Evolutionary conservation across 2,329 filamentous ascomycete genomes (phyloP).

Genomic region (Delphinella strobiligena): DNA sequence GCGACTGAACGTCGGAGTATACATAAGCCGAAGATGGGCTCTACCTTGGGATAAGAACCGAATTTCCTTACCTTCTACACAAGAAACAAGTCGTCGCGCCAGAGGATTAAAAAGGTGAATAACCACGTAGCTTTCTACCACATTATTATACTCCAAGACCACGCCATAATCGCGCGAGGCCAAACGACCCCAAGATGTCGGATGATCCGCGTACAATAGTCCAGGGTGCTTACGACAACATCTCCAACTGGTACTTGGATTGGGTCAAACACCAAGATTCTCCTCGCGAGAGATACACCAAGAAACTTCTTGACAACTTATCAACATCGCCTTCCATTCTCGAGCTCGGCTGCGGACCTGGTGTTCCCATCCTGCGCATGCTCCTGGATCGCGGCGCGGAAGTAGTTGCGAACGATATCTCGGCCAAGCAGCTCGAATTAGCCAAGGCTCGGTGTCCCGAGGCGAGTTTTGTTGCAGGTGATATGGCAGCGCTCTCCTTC

Average conservation of each 20-base stretch:
- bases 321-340: constrained; percentile 17
- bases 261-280: constrained; percentile 21
- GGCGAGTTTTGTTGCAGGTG: constrained; percentile 10
- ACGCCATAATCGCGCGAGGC: too few relatives aligned
- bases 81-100: too few relatives aligned
- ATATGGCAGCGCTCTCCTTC: constrained; percentile 15
- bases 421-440: constrained; percentile 11
- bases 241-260: constrained; percentile 23
- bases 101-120: too few relatives aligned
- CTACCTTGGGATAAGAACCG: too few relatives aligned
- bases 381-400: constrained; percentile 14
- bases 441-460: constrained; percentile 13
- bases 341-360: constrained; percentile 31
- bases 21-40: too few relatives aligned
- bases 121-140: too few relatives aligned
- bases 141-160: too few relatives aligned
- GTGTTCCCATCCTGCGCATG: constrained; percentile 19
- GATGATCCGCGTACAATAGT: too few relatives aligned
- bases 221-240: constrained; percentile 23
- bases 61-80: too few relatives aligned
- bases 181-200: constrained; percentile 6
- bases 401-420: constrained; percentile 17
- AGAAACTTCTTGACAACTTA: constrained; percentile 17
- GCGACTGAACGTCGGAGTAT: too few relatives aligned
- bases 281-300: constrained; percentile 21